Base-by-base conservation (phyloP, 2,329 filamentous ascomycete species). In the Curvularia eragrostidis region DNA sequence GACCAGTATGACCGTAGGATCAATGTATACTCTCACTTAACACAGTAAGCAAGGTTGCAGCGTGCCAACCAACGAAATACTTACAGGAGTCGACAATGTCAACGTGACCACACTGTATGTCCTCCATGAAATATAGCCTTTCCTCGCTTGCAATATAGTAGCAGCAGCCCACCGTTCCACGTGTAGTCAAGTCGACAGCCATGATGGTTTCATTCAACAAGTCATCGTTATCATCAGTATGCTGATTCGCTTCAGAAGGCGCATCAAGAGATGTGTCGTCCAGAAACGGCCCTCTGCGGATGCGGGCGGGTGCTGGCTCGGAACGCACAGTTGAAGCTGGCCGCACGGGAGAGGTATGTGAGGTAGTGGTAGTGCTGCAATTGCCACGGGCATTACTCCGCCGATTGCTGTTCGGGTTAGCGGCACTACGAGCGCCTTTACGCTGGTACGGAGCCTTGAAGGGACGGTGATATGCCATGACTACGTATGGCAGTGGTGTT, bases 71-170 rank as follows among this genome's bases (percentile, higher is more conserved):
- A 3, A 32, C 2, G 8, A 23, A n/a, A 21, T 15, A 73, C 79
- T 63, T 59, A 82, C 81, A 67, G 47, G 77, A 68, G 62, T 83
- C 79, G 13, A 84, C 70, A 12, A 89, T 79, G 34, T 91, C 87
- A n/a, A 86, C 73, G n/a, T 86, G 87, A 4, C 88, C 89, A 64
- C 87, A 81, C 15, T 85, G 82, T 9, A 91, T 83, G 65, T 97
- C 93, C 71, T 94, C 88, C 71, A 96, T 87, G 42, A 97, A 82
- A 57, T 85, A 89, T 3, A 97, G 76, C 34, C 83, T 86, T 68
- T 91, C 88, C 38, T 92, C 86, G 24, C 83, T 79, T 5, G 88
- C 87, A 46, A 89, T 81, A 71, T 94, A 97, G 71, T 94, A 96
- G 44, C 91, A 89, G 74, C 93, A 97, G 0, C 94, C 94, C 18